Evolutionary conservation across 495 filamentous ascomycete genomes (phyloP), one percentile per base, ranked within the genome.

Genomic region (Neurospora sp.): DNA sequence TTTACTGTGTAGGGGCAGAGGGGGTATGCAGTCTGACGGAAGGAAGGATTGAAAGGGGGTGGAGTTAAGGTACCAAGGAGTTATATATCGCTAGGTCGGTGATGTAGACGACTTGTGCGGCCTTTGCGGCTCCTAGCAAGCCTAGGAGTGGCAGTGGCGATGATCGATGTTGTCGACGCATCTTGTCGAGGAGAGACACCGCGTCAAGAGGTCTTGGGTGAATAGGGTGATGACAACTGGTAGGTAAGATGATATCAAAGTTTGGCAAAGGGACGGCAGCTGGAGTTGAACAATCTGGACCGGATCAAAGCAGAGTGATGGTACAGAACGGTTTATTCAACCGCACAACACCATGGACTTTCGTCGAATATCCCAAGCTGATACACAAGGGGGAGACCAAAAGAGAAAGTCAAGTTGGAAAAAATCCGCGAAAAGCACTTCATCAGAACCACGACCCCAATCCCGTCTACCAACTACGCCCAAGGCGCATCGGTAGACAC

Each of bases 41-140:
- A 35, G 14, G 10, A 31, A 61, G 10, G 27, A 1, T 17, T 31
- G 16, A 2, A 35, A 20, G 48, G 38, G 27, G 16, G 16, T 1
- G 8, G 16, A 8, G 70, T 14, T 12, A 35, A n/a, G 40, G 71
- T 82, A 85, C 84, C 74, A 86, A 74, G 22, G 79, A 75, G 61
- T 79, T 81, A 71, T 77, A 85, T 59, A 83, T 77, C 8, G 77
- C 74, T 0, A 85, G 78, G 71, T 85, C 84, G 1, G 83, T 85
- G 70, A 86, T 80, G 70, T 84, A 85, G 40, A 79, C 79, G 5
- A 84, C 73, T 40, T 39, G 38, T 3, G 69, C 73, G 3, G 74
- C 74, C 8, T 44, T 61, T 41, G 72, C 71, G 41, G 61, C 69
- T 40, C 65, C 73, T 53, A 78, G 39, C 4, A 45, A 27, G 69